phyloP scores from a whole-genome alignment of 768 basidiomycete species.

The Tubosaeta brunneosetosa region DNA sequence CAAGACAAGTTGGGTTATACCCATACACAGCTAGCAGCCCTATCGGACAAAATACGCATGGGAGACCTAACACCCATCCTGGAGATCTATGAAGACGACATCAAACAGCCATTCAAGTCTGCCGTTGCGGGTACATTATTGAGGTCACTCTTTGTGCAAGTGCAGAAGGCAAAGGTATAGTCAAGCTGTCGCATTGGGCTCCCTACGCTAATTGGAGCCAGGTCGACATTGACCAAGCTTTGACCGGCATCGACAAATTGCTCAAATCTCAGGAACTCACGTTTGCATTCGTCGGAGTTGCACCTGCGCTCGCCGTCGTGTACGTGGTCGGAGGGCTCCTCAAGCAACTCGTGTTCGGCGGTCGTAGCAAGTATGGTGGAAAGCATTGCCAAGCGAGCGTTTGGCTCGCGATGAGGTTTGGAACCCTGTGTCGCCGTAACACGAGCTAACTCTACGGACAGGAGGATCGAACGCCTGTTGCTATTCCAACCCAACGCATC shows the following conservation, averaged over 20 bases:
- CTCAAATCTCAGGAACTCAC: slow-evolving; percentile 93
- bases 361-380: slow-evolving; percentile 57
- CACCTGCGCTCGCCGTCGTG: slow-evolving; percentile 78
- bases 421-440: neutral
- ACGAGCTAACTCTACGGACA: slow-evolving; percentile 21
- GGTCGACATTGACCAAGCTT: slow-evolving; percentile 90
- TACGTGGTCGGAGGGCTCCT: slow-evolving; percentile 61
- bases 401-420: slow-evolving; percentile 69
- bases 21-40: slow-evolving; percentile 54
- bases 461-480: slow-evolving; percentile 67
- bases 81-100: slow-evolving; percentile 86
- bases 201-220: slow-evolving; percentile 24
- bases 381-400: slow-evolving; percentile 46
- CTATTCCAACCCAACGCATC: slow-evolving; percentile 41
- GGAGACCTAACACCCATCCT: slow-evolving; percentile 89
- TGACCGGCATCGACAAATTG: slow-evolving; percentile 88
- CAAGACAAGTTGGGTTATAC: slow-evolving; percentile 71
- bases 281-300: slow-evolving; percentile 95
- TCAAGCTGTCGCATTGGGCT: neutral
- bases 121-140: slow-evolving; percentile 77
- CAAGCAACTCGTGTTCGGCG: slow-evolving; percentile 44
- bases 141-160: slow-evolving; percentile 82
- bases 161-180: slow-evolving; percentile 89
- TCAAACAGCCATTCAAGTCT: slow-evolving; percentile 80
- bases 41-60: slow-evolving; percentile 61